These are phyloP conservation scores for Thraustochytrium sp. DNA, from an alignment of 352 stramenopile species.

Conservation along the genomic window DNA sequence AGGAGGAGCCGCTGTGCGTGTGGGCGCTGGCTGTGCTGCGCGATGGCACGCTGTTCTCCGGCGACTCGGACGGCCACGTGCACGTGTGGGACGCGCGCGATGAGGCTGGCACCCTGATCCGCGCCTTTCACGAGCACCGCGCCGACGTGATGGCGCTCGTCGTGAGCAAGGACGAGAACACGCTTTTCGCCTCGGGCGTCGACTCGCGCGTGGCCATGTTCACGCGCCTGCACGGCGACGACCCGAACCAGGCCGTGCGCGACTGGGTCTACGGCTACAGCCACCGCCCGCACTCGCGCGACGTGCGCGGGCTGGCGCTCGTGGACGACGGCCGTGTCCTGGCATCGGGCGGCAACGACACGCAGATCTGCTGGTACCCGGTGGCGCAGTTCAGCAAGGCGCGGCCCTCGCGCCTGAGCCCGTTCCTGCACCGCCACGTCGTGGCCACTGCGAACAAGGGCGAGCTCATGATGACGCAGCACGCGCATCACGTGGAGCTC, in stretches of 20 bases:
- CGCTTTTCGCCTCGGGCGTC: constrained; percentile 82
- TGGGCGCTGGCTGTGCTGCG: constrained; percentile 81
- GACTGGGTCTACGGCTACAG: constrained; percentile 72
- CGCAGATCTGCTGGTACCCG: constrained; percentile 81
- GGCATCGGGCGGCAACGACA: constrained; percentile 84
- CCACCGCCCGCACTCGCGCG: constrained; percentile 78
- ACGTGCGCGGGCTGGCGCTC: constrained; percentile 74
- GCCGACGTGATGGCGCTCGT: constrained; percentile 80
- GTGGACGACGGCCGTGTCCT: constrained; percentile 65
- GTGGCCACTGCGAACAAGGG: constrained; percentile 63
- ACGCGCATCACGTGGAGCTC: constrained; percentile 64
- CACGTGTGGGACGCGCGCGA: constrained; percentile 79
- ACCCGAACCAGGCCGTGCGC: constrained; percentile 46
- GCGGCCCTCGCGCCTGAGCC: constrained; percentile 76
- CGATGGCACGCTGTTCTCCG: constrained; percentile 81
- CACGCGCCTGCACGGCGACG: constrained; percentile 55
- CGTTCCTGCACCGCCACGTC: constrained; percentile 68
- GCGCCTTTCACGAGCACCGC: constrained; percentile 82
- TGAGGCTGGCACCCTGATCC: constrained; percentile 74
- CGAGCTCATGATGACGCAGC: constrained; percentile 65
- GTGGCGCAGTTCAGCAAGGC: constrained; percentile 70
- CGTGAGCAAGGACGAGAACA: constrained; percentile 70
- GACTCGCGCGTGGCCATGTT: constrained; percentile 84
- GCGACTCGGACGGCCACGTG: constrained; percentile 81
- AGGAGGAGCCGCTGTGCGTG: constrained; percentile 62